Evolutionary conservation across 495 filamentous ascomycete genomes (phyloP), one percentile per base, ranked within the genome.

Genomic region (Penicilliopsis zonata): DNA sequence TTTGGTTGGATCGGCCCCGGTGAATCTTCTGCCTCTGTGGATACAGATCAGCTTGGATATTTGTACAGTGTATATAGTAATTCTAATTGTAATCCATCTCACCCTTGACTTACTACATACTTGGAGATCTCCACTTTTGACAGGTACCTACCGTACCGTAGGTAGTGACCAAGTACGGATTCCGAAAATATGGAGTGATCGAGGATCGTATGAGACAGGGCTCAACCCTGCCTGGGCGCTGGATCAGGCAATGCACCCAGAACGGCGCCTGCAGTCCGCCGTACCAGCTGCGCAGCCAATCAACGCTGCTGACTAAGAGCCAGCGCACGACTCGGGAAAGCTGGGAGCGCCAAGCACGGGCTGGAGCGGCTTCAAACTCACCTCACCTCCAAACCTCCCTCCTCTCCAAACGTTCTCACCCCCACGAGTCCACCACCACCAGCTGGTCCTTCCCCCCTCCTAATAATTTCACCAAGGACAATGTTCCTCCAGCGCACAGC

Each of bases 401-500:
- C 4, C 45, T 37, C 39, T 39, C 37, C 44, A 42, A 49, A 31
- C 38, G 31, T 49, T 40, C 44, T 36, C 41, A 40, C 41, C 31
- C 43, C 38, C 36, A 30, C 43, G 39, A 25, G 42, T 36, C 42
- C 42, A 25, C 41, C 38, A 38, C 33, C 44, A 40, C 28, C n/a
- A n/a, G n/a, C n/a, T n/a, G n/a, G 41, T 34, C 42, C 42, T 26
- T 39, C 38, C 34, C 40, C 32, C 25, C 37, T 40, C 40, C 46
- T 42, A 27, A 33, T 37, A 31, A 31, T 21, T 12, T 17, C 30
- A 43, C 43, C 45, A 44, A n/a, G 55, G 50, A 67, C 62, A 65
- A 90, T 88, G 82, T 82, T 88, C 61, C 65, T 90, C 52, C 78
- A 82, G 63, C 82, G 85, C 58, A 74, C 83, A 43, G 81, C 74